A percentile compares a stretch with the other conserved stretches of the same genome.
These are phyloP conservation scores for Gnaphalium uliginosum DNA, from an alignment of 129 eudicot species.

Conservation along the genomic window DNA sequence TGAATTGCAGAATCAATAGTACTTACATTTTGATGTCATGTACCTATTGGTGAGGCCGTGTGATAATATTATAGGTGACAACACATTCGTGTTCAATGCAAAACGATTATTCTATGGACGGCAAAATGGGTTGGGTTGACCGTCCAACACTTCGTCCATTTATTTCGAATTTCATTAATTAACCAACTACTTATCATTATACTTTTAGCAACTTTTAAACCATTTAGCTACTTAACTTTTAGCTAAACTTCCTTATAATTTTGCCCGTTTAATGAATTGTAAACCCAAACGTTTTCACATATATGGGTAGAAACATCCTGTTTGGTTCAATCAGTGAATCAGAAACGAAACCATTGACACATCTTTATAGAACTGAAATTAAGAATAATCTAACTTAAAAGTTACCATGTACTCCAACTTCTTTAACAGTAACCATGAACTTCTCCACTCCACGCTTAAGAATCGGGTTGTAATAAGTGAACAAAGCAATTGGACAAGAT, in stretches of 20 bases:
- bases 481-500: slow-evolving; percentile 86
- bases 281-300: not conserved
- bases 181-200: not conserved
- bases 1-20: not conserved
- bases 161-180: not conserved
- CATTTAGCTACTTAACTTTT: not conserved
- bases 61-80: not conserved
- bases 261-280: not conserved
- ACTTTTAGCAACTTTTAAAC: not conserved
- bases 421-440: slow-evolving; percentile 84
- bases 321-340: not conserved
- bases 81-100: not conserved
- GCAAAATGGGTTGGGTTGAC: not conserved
- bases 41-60: slow-evolving; percentile 1
- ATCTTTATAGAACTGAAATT: not conserved
- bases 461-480: slow-evolving; percentile 94
- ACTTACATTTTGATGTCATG: slow-evolving; percentile 1
- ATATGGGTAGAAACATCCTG: not conserved
- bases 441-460: slow-evolving; percentile 84
- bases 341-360: not conserved
- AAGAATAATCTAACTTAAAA: slow-evolving; percentile 10
- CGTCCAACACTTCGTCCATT: not conserved
- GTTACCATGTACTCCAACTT: slow-evolving; percentile 85
- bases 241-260: no score
- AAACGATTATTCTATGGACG: not conserved